Conservation (phyloP, 148 eudicot species). For the Pharnaceum exiguum region DNA sequence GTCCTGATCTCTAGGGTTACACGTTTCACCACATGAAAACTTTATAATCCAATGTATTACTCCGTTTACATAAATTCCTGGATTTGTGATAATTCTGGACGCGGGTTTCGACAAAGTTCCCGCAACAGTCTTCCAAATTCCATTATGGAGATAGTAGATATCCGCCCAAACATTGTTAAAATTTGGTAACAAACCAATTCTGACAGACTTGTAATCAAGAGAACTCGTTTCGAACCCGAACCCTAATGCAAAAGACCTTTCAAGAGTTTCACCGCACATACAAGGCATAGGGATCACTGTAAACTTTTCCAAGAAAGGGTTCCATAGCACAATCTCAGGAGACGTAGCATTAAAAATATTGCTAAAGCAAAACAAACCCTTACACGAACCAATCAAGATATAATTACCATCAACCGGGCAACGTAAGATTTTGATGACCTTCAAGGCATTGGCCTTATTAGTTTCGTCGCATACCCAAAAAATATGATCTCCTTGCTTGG, state of each 20-base stretch:
- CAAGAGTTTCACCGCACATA: no score
- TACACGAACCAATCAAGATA: conserved; percentile 3
- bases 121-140: not conserved
- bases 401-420: not conserved
- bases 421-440: not conserved
- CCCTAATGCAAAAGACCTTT: not conserved
- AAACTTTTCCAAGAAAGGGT: conserved; percentile 11
- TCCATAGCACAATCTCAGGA: conserved; percentile 11
- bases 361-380: conserved; percentile 12
- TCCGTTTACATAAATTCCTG: conserved; percentile 7
- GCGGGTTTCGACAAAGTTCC: not conserved
- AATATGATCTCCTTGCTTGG: not conserved
- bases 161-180: conserved; percentile 1
- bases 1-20: no score
- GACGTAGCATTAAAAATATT: not conserved
- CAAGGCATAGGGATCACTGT: not conserved
- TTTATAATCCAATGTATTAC: conserved; percentile 12
- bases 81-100: not conserved
- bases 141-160: not conserved
- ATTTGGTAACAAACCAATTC: not conserved
- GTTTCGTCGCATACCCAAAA: not conserved
- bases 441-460: not conserved
- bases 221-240: conserved; percentile 7
- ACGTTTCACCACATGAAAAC: not conserved
- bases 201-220: conserved; percentile 11